Conservation (phyloP, 108 stramenopile genomes). For the Cyclotella sp. region DNA sequence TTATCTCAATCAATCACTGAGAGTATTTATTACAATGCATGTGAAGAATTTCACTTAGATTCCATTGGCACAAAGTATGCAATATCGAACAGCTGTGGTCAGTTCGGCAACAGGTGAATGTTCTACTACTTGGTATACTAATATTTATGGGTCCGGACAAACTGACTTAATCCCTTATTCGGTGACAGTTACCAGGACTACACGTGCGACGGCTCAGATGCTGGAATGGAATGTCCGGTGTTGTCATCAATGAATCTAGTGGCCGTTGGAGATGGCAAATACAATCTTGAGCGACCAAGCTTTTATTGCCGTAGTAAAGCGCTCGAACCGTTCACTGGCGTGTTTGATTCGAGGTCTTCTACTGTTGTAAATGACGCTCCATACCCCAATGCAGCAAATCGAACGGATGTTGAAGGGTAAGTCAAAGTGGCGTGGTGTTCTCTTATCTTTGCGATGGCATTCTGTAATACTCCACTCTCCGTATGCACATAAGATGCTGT, state of each 20-base stretch:
- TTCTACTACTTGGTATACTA: too few relatives aligned
- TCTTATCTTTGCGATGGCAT: background rate
- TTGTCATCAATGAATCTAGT: background rate
- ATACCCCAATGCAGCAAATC: background rate
- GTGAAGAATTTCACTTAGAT: constrained; percentile 21
- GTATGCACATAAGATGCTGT: background rate
- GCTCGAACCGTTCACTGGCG: constrained; percentile 13
- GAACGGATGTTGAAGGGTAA: constrained; percentile 22
- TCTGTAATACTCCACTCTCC: background rate
- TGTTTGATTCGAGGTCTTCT: constrained; percentile 12
- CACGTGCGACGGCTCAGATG: background rate
- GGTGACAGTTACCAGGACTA: constrained; percentile 6
- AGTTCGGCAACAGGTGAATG: constrained; percentile 10
- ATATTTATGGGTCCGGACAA: too few relatives aligned
- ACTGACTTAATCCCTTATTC: background rate
- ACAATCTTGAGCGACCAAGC: constrained; percentile 11
- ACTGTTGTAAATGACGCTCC: constrained; percentile 13
- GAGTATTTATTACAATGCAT: constrained; percentile 25
- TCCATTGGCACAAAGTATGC: background rate
- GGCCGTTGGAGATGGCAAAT: constrained; percentile 21
- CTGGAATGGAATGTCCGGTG: background rate
- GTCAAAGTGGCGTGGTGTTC: background rate
- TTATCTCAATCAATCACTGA: constrained; percentile 20
- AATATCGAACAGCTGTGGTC: constrained; percentile 26
- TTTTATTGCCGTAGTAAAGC: constrained; percentile 15